phyloP scores from a whole-genome alignment of 1,284 basidiomycete genomes.

The Earliella scabrosa region DNA sequence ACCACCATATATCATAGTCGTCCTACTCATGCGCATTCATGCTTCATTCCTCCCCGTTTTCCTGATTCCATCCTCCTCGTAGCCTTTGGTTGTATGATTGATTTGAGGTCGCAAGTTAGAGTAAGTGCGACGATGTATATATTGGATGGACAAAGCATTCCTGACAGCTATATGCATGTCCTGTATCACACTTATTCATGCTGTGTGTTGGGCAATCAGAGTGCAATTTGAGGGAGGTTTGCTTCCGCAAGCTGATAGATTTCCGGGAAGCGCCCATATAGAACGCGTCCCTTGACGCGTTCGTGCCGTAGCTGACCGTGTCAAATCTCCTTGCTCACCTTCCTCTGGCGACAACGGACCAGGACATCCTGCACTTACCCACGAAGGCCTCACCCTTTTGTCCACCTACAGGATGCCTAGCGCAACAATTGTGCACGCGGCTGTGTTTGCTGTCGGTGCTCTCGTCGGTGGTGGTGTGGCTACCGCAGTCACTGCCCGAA shows the following conservation, averaged over 20 bases:
- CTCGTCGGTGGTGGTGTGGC: slow-evolving; percentile 70
- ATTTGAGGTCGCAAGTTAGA: slow-evolving; percentile 26
- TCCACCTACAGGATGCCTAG: slow-evolving; percentile 40
- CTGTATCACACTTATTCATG: neutral
- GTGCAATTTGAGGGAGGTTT: no score
- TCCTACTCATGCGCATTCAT: slow-evolving; percentile 25
- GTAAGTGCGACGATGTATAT: slow-evolving; percentile 27
- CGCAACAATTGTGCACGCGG: slow-evolving; percentile 57
- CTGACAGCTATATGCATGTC: slow-evolving; percentile 6
- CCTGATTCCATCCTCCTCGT: neutral
- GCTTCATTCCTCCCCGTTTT: slow-evolving; percentile 7
- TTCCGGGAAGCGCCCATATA: slow-evolving; percentile 7
- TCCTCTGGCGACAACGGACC: neutral
- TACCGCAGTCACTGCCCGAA: slow-evolving; percentile 41
- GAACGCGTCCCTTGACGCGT: neutral
- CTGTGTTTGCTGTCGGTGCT: slow-evolving; percentile 76
- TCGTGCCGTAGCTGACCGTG: slow-evolving; percentile 1
- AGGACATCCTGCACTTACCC: neutral
- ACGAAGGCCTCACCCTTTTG: neutral
- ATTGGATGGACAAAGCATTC: slow-evolving; percentile 24
- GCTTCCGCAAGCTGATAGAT: neutral
- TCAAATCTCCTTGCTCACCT: neutral
- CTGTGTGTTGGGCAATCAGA: neutral
- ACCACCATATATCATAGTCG: slow-evolving; percentile 25
- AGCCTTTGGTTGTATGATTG: slow-evolving; percentile 28